Base-by-base conservation (phyloP, 192 early-diverging fungal species). In the Umbelopsis ramanniana region DNA sequence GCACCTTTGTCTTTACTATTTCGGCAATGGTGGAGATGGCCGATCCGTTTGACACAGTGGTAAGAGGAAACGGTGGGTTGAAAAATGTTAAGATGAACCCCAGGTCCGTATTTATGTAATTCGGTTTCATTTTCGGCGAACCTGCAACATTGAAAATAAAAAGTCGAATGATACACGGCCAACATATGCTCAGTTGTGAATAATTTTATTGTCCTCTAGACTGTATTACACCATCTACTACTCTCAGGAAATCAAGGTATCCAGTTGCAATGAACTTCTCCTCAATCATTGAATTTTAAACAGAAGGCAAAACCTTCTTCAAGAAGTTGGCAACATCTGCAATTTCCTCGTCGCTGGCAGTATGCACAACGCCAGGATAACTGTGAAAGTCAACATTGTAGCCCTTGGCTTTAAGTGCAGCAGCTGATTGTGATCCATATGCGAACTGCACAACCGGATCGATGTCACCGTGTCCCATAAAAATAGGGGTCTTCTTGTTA, bases 291-390 rank as follows among this genome's bases (percentile, higher is more conserved):
- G n/a, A n/a, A n/a, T n/a, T 37, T 26, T 63, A 63, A 37, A n/a
- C 17, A 37, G 57, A 37, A 26, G 57, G 26, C 14, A 63, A 19
- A 14, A 63, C 57, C 14, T 86, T 79, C 47, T 79, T 69, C 29
- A 97, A 70, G 74, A 94, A 96, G 19, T 72, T 52, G 26, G 83
- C 75, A 40, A 98, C 63, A 76, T 96, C 92, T 21, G 67, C 17
- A 23, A 95, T 47, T 76, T 98, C 96, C 9, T 93, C 76, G 23
- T 75, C 54, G 55, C 80, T 86, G 14, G 86, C 82, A 15, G 89
- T 87, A 72, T 98, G 96, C 19, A 83, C 88, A 92, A 98, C 92
- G 57, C 89, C 79, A n/a, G 73, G 54, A 80, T 98, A 98, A 6
- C 87, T 85, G 71, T 88, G 90, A 81, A 96, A 95, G 0, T 80